phyloP scores from a whole-genome alignment of 371 early-diverging fungal genomes.

The Phascolomyces articulosus region DNA sequence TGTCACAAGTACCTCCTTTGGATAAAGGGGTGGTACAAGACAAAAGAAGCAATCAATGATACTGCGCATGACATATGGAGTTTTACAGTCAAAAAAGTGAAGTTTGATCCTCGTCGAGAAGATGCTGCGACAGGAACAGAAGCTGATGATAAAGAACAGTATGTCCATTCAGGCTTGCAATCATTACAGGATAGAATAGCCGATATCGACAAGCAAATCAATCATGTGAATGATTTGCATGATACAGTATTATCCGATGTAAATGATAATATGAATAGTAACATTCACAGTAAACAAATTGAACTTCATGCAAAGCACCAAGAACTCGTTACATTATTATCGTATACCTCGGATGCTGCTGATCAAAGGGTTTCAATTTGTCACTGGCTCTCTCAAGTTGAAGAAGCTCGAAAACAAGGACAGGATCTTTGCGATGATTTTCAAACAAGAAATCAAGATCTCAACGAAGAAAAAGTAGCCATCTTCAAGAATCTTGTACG shows the following conservation, averaged over 20 bases:
- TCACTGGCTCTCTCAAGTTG: slow-evolving; percentile 10
- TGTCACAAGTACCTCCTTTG: slow-evolving; percentile 23
- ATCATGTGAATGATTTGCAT: not conserved
- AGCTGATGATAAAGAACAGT: not conserved
- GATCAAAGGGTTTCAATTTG: slow-evolving; percentile 23
- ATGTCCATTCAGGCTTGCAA: not conserved
- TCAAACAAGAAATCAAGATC: not conserved
- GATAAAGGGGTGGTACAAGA: slow-evolving; percentile 24
- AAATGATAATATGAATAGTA: not conserved
- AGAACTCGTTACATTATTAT: slow-evolving; percentile 18
- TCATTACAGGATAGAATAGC: not conserved
- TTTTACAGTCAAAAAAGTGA: slow-evolving; percentile 36
- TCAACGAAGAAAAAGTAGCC: slow-evolving; percentile 1
- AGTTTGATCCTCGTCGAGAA: slow-evolving; percentile 25
- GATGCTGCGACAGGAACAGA: not conserved
- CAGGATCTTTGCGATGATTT: slow-evolving; percentile 25
- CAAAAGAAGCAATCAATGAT: slow-evolving; percentile 30
- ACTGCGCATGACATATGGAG: slow-evolving; percentile 39
- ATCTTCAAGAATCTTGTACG: slow-evolving; percentile 1
- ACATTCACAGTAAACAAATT: not conserved
- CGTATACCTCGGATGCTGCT: slow-evolving; percentile 25
- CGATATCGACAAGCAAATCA: not conserved
- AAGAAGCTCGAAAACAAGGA: slow-evolving; percentile 22
- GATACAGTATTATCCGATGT: not conserved
- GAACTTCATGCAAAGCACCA: slow-evolving; percentile 13